Evolutionary conservation across 495 filamentous ascomycete genomes (phyloP).

Genomic region (Cladorrhinum samala): DNA sequence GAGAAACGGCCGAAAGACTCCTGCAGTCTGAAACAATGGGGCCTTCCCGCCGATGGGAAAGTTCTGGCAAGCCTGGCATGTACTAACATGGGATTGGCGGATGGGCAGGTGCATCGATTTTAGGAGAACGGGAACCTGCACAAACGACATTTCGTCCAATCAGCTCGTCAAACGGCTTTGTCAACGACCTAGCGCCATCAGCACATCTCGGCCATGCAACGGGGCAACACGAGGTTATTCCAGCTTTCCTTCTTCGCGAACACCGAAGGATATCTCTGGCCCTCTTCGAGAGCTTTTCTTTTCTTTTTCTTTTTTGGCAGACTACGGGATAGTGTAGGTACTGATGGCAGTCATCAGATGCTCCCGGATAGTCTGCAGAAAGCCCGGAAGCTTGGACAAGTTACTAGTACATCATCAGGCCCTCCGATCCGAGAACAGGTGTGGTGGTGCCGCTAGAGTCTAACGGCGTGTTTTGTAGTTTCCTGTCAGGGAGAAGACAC

Average conservation of each 20-base stretch:
- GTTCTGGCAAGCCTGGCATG: conserved; percentile 9
- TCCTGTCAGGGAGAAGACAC: no score
- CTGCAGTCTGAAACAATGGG: conserved; percentile 31
- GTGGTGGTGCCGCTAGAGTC: no score
- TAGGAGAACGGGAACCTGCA: conserved; percentile 33
- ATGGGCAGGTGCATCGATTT: conserved; percentile 24
- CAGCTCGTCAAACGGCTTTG: conserved; percentile 12
- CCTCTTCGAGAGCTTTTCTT: not conserved
- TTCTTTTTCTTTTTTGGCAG: not conserved
- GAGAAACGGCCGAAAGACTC: conserved; percentile 32
- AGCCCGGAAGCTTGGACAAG: no score
- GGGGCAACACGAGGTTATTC: conserved; percentile 22
- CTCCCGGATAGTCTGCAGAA: no score
- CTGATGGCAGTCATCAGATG: not conserved
- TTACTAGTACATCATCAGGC: no score
- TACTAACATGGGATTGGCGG: conserved; percentile 24
- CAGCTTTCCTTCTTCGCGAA: conserved; percentile 16
- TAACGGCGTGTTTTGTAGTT: no score
- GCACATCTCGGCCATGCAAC: conserved; percentile 25
- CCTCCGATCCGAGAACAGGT: no score
- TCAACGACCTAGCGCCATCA: conserved; percentile 16
- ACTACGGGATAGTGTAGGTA: conserved; percentile 3
- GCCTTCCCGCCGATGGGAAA: conserved; percentile 12
- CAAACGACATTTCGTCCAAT: conserved; percentile 28
- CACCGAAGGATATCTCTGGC: conserved; percentile 10